phyloP scores from a whole-genome alignment of 2,329 filamentous ascomycete genomes.

The Apiospora sp. region DNA sequence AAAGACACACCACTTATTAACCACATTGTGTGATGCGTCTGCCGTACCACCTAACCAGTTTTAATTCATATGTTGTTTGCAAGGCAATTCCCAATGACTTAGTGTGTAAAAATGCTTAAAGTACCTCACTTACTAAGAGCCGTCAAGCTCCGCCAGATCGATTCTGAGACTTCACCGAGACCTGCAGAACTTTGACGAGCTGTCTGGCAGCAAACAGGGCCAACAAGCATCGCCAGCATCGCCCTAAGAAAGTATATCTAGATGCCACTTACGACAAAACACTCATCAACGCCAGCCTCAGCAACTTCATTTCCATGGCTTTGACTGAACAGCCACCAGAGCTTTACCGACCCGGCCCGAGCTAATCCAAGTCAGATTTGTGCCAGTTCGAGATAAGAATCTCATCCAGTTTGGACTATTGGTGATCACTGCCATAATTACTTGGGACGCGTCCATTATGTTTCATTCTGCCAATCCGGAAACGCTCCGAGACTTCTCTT shows the following conservation, averaged over 20 bases:
- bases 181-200: conserved; percentile 16
- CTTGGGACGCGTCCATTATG: not conserved
- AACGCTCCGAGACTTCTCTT: not conserved
- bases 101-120: not conserved
- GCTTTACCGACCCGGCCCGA: not conserved
- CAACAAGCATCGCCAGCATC: conserved; percentile 13
- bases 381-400: not conserved
- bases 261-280: not conserved
- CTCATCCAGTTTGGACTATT: not conserved
- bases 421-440: not conserved
- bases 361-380: not conserved
- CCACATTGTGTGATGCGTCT: not conserved
- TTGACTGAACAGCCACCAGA: not conserved
- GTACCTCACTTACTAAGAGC: not conserved
- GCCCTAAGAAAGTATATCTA: not conserved
- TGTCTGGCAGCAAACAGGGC: conserved; percentile 8
- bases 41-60: not conserved
- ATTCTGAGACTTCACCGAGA: conserved; percentile 15
- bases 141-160: conserved; percentile 7
- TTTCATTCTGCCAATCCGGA: not conserved
- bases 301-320: not conserved
- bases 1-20: not conserved
- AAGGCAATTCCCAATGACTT: conserved; percentile 3
- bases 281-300: not conserved
- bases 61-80: not conserved